These are phyloP conservation scores for Beauveria pseudobassiana DNA, from an alignment of 2,329 filamentous ascomycete genomes.

Conservation along the genomic window DNA sequence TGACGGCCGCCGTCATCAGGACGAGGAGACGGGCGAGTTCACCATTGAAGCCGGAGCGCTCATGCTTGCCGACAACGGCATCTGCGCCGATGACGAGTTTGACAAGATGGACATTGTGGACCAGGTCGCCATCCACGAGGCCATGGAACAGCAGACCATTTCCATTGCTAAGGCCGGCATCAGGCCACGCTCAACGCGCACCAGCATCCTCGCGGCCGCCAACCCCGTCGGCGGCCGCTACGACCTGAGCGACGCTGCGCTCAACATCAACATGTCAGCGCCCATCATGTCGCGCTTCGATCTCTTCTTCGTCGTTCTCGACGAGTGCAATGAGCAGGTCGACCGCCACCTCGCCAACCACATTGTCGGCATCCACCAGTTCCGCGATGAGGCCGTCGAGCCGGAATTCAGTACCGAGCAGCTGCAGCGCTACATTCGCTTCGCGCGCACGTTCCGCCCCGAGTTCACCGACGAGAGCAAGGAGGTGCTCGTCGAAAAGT, in stretches of 20 bases:
- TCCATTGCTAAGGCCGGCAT: constrained; percentile 98
- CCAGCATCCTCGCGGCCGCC: constrained; percentile 89
- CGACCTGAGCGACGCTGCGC: constrained; percentile 86
- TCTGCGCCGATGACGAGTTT: constrained; percentile 97
- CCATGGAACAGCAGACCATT: constrained; percentile 99
- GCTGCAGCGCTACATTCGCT: constrained; percentile 93
- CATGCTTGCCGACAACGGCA: constrained; percentile 94
- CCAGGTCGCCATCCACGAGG: constrained; percentile 98
- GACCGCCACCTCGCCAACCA: constrained; percentile 90
- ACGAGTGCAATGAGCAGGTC: constrained; percentile 89
- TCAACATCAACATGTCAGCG: constrained; percentile 97
- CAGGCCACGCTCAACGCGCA: constrained; percentile 95
- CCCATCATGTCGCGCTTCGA: constrained; percentile 99
- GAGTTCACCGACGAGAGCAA: constrained; percentile 87
- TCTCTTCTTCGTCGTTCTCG: constrained; percentile 94
- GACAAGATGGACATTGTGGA: constrained; percentile 99
- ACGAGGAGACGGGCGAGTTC: constrained; percentile 97
- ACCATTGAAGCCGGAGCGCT: constrained; percentile 97
- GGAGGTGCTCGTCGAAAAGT: constrained; percentile 77
- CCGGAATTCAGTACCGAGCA: constrained; percentile 96
- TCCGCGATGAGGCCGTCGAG: constrained; percentile 82
- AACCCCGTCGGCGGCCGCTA: constrained; percentile 96
- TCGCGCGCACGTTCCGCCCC: constrained; percentile 88
- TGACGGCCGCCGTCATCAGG: constrained; percentile 93
- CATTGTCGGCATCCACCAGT: constrained; percentile 88